Conservation (phyloP, 1,284 basidiomycete species). For the Crocinoboletus sp. region DNA sequence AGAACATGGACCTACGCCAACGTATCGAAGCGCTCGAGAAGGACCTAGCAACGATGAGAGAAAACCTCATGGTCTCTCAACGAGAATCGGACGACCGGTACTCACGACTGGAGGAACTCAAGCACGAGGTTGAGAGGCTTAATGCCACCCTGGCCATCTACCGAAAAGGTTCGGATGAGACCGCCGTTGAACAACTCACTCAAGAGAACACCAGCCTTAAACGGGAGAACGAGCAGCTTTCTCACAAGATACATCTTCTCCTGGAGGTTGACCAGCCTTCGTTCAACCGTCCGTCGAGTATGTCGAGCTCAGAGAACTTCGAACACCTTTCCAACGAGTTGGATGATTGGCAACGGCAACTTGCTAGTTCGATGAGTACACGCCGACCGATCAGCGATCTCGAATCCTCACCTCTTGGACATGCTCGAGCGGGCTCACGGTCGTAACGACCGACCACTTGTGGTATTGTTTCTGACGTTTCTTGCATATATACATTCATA, state of each 20-base stretch:
- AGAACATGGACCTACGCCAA: slow-evolving; percentile 71
- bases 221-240: slow-evolving; percentile 79
- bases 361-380: slow-evolving; percentile 69
- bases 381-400: slow-evolving; percentile 68
- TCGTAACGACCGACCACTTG: slow-evolving; percentile 45
- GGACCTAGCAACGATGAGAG: slow-evolving; percentile 68
- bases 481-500: slow-evolving; percentile 50
- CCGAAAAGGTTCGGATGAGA: slow-evolving; percentile 69
- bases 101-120: slow-evolving; percentile 71
- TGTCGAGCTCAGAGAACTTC: slow-evolving; percentile 80
- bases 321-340: slow-evolving; percentile 73
- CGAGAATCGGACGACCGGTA: slow-evolving; percentile 74
- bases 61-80: slow-evolving; percentile 66
- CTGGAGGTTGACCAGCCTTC: slow-evolving; percentile 77
- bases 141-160: slow-evolving; percentile 72
- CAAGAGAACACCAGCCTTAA: slow-evolving; percentile 73
- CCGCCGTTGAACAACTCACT: slow-evolving; percentile 68
- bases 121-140: slow-evolving; percentile 76
- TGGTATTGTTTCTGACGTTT: slow-evolving; percentile 28
- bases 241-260: slow-evolving; percentile 82
- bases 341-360: slow-evolving; percentile 78
- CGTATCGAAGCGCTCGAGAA: slow-evolving; percentile 74
- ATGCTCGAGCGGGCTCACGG: slow-evolving; percentile 60
- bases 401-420: slow-evolving; percentile 48
- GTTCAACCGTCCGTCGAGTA: slow-evolving; percentile 64